Evolutionary conservation across 73 alveolate species (phyloP).

Genomic region (Tetrahymena borealis): DNA sequence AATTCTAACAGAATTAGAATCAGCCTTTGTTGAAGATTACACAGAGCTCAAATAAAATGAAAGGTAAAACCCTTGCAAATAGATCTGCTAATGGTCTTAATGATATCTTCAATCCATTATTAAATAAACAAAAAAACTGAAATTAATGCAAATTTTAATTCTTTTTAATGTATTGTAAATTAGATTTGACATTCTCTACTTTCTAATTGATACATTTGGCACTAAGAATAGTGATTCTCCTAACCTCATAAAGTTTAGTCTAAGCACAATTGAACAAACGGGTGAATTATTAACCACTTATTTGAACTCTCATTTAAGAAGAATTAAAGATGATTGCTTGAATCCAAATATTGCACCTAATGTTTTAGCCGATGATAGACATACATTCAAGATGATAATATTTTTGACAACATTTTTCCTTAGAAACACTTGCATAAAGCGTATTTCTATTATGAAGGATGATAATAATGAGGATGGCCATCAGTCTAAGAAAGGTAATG

Average conservation of each 20-base stretch:
- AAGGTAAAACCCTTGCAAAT: too few species aligned
- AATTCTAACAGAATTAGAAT: background rate
- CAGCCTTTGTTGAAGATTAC: background rate
- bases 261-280: background rate
- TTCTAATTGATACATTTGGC: background rate
- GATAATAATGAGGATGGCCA: background rate
- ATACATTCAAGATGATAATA: background rate
- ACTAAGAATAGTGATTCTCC: background rate
- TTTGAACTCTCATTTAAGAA: background rate
- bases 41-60: background rate
- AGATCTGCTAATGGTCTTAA: too few species aligned
- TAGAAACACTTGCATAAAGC: background rate
- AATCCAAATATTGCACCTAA: background rate
- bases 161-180: background rate
- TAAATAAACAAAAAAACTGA: too few species aligned
- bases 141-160: background rate
- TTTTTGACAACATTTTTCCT: background rate
- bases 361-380: background rate
- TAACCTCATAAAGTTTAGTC: background rate
- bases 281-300: background rate
- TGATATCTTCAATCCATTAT: too few species aligned
- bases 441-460: background rate
- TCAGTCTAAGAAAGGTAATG: background rate
- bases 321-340: background rate
- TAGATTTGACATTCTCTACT: background rate